A percentile compares a stretch with the other conserved stretches of the same genome.
phyloP scores from a whole-genome alignment of 208 protist species.

The Trichomonas gallinae region DNA sequence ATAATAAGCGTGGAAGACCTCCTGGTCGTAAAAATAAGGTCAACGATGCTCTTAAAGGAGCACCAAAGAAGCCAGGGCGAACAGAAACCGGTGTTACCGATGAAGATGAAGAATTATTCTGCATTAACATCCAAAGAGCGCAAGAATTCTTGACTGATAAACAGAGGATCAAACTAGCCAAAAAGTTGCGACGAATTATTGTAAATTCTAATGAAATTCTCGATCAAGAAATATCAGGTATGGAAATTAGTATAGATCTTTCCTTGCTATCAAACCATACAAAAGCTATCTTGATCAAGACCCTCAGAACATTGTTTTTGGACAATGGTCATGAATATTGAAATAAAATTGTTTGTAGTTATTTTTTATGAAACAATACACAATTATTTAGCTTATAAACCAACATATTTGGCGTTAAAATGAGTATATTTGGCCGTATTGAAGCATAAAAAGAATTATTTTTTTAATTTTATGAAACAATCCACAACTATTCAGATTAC shows the following conservation, averaged over 20 bases:
- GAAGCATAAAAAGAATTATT: no score
- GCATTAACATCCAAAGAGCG: not conserved
- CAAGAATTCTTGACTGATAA: not conserved
- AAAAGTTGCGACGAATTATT: not conserved
- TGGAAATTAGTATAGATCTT: not conserved
- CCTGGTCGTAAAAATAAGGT: not conserved
- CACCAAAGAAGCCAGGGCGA: not conserved
- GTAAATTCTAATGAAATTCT: not conserved
- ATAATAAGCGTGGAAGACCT: not conserved
- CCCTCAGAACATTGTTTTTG: not conserved
- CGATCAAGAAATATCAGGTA: not conserved
- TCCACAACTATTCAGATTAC: no score
- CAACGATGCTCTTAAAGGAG: not conserved
- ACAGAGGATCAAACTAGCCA: not conserved
- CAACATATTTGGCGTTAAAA: no score
- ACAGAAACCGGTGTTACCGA: not conserved
- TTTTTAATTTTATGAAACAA: no score
- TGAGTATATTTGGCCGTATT: no score
- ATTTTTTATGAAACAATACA: not conserved
- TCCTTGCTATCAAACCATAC: not conserved
- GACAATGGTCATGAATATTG: not conserved
- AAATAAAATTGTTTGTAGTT: not conserved
- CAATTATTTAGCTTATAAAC: no score
- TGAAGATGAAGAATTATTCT: not conserved
- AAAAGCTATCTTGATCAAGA: not conserved